A percentile compares a stretch with the other conserved stretches of the same genome.
phyloP scores from a whole-genome alignment of 352 stramenopile genomes.

The Saprolegnia parasitica region DNA sequence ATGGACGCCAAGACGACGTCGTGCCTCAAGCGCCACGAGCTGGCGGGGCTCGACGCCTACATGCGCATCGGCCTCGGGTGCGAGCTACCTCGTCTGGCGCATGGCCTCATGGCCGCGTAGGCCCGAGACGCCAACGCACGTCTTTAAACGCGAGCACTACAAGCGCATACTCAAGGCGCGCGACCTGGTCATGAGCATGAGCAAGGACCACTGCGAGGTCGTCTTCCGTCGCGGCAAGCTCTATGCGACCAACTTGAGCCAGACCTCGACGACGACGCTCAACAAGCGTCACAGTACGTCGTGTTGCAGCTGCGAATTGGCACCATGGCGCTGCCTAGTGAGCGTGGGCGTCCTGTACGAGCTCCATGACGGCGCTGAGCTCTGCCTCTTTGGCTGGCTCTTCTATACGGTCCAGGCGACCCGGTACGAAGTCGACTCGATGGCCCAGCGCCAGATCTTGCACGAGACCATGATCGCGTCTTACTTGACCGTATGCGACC shows the following conservation, averaged over 20 bases:
- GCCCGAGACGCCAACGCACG: background rate
- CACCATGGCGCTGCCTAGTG: no score
- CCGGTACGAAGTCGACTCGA: background rate
- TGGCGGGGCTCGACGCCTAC: background rate
- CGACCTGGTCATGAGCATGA: conserved; percentile 10
- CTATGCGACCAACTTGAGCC: conserved; percentile 1
- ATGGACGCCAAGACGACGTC: background rate
- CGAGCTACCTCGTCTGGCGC: background rate
- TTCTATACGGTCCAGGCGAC: background rate
- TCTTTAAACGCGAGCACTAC: background rate
- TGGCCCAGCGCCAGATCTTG: no score
- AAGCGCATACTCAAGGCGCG: background rate
- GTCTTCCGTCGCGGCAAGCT: background rate
- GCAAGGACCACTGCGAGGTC: conserved; percentile 9
- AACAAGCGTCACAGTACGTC: background rate
- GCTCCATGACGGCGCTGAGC: background rate
- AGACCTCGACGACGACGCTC: background rate
- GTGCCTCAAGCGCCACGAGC: conserved; percentile 1
- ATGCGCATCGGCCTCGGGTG: background rate
- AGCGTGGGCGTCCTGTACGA: background rate
- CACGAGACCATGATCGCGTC: background rate
- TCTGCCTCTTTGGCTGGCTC: conserved; percentile 6
- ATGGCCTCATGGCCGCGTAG: background rate
- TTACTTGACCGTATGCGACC: background rate
- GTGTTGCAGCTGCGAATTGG: no score